phyloP scores from a whole-genome alignment of 2,329 filamentous ascomycete genomes.

The Aspergillus felis region DNA sequence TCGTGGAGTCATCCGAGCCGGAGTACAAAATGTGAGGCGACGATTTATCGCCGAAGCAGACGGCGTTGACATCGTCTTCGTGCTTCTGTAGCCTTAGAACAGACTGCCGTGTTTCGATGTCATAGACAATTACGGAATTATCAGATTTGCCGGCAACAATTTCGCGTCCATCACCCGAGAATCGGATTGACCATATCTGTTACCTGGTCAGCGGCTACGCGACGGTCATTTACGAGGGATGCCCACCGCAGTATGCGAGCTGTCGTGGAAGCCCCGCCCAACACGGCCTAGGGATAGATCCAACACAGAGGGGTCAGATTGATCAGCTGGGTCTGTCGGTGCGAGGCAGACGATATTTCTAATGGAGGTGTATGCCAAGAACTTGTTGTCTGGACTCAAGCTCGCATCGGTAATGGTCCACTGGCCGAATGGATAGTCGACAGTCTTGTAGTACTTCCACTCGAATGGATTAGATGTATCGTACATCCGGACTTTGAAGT shows the following conservation, averaged over 20 bases:
- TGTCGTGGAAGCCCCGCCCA: constrained; percentile 29
- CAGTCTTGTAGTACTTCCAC: constrained; percentile 94
- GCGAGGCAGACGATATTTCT: constrained; percentile 79
- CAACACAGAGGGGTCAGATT: constrained; percentile 73
- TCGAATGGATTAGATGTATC: constrained; percentile 93
- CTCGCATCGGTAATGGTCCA: constrained; percentile 97
- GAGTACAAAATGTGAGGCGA: constrained; percentile 95
- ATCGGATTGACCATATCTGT: constrained; percentile 83
- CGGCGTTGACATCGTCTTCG: constrained; percentile 86
- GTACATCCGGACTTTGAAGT: constrained; percentile 95
- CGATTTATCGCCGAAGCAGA: constrained; percentile 85
- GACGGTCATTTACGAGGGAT: background rate
- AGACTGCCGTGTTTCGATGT: constrained; percentile 75
- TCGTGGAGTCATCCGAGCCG: constrained; percentile 86
- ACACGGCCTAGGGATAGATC: constrained; percentile 56
- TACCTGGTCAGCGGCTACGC: constrained; percentile 16
- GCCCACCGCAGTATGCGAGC: constrained; percentile 44
- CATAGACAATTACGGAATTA: constrained; percentile 79
- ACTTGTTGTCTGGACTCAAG: constrained; percentile 85
- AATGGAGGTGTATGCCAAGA: constrained; percentile 88
- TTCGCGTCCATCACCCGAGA: constrained; percentile 86
- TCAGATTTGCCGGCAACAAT: constrained; percentile 84
- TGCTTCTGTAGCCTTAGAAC: constrained; percentile 76
- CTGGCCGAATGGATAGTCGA: constrained; percentile 76
- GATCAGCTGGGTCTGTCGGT: constrained; percentile 77